A percentile compares a stretch with the other conserved stretches of the same genome.
These are phyloP conservation scores for Fraxinus dipetala DNA, from an alignment of 305 asterid species.

Conservation along the genomic window DNA sequence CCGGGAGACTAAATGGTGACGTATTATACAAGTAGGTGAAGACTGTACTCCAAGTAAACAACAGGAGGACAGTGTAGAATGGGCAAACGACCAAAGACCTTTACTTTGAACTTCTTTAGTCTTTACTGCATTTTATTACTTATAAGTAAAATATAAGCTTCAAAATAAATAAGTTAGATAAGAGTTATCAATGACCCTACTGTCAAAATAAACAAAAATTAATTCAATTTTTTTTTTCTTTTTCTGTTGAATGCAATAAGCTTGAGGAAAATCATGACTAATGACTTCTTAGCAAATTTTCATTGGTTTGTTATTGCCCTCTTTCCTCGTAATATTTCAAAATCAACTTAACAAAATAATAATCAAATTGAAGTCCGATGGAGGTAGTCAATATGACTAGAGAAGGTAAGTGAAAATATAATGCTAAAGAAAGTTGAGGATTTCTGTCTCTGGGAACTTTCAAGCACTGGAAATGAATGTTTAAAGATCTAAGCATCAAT, in stretches of 20 bases:
- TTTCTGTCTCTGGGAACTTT: not conserved
- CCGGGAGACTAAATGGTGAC: not conserved
- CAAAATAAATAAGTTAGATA: too few relatives aligned
- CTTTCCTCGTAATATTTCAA: too few relatives aligned
- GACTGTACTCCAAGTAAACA: not conserved
- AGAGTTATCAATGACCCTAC: too few relatives aligned
- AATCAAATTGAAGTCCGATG: not conserved
- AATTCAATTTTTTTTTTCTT: too few relatives aligned
- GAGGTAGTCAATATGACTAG: not conserved
- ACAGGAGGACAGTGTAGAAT: not conserved
- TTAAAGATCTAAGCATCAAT: not conserved
- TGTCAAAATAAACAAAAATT: too few relatives aligned
- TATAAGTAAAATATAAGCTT: too few relatives aligned
- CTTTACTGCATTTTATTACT: too few relatives aligned
- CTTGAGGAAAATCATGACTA: too few relatives aligned
- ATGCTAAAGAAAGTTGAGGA: not conserved
- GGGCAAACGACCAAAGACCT: not conserved
- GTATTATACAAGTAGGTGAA: not conserved
- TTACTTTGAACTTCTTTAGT: too few relatives aligned
- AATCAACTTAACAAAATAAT: not conserved
- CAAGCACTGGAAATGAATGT: not conserved
- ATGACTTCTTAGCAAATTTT: too few relatives aligned
- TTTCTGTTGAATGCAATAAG: too few relatives aligned
- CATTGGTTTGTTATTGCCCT: not conserved
- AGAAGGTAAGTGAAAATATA: not conserved